phyloP scores from a whole-genome alignment of 495 filamentous ascomycete genomes.

The Pseudomonodictys pantanalensis region DNA sequence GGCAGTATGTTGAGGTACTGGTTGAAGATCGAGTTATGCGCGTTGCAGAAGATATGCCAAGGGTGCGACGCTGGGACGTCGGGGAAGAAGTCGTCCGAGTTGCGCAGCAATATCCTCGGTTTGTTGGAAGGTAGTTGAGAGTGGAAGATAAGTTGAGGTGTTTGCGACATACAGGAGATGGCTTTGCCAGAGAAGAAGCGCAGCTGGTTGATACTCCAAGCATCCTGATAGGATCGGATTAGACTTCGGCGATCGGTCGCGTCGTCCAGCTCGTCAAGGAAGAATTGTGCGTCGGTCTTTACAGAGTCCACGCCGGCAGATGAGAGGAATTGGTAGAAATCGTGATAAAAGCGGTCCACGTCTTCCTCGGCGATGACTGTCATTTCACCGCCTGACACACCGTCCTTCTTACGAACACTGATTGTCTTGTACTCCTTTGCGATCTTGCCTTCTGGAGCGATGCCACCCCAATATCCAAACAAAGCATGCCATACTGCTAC shows the following conservation, averaged over 20 bases:
- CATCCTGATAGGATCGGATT: conserved; percentile 74
- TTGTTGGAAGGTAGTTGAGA: conserved; percentile 72
- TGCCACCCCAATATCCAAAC: conserved; percentile 93
- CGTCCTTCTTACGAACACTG: conserved; percentile 55
- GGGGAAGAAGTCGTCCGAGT: conserved; percentile 94
- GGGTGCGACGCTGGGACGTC: conserved; percentile 72
- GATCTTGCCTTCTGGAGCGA: conserved; percentile 68
- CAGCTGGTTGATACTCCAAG: conserved; percentile 75
- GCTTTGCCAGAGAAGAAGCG: conserved; percentile 71
- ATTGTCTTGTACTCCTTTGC: conserved; percentile 75
- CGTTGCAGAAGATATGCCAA: conserved; percentile 94
- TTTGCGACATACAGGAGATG: conserved; percentile 90
- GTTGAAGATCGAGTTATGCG: conserved; percentile 84
- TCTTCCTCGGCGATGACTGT: conserved; percentile 73
- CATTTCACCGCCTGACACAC: conserved; percentile 60
- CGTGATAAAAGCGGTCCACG: conserved; percentile 72
- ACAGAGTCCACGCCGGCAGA: conserved; percentile 71
- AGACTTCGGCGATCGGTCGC: conserved; percentile 65
- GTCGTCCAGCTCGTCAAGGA: conserved; percentile 69
- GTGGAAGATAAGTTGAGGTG: conserved; percentile 79
- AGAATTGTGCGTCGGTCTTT: conserved; percentile 89
- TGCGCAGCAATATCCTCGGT: conserved; percentile 69
- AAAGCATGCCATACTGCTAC: conserved; percentile 95
- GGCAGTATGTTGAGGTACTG: conserved; percentile 69
- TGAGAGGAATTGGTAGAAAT: conserved; percentile 83